Conservation (phyloP, 768 basidiomycete genomes). For the Mycena haematopus region DNA sequence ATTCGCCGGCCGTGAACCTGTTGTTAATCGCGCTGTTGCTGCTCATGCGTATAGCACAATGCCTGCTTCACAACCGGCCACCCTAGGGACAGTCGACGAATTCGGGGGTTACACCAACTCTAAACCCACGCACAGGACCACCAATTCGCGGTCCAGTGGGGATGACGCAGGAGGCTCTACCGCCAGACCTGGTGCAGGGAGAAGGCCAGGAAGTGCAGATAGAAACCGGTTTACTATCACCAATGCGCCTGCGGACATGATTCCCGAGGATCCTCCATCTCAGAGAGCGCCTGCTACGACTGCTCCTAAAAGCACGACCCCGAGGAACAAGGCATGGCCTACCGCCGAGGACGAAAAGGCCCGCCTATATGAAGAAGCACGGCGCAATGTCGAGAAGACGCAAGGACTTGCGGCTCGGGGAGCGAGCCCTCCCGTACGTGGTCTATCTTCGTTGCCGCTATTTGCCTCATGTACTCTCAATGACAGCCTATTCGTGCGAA, state of each 20-base stretch:
- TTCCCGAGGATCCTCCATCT: constrained; percentile 31
- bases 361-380: constrained; percentile 67
- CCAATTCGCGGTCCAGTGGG: constrained; percentile 24
- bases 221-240: constrained; percentile 48
- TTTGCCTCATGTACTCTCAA: constrained; percentile 17
- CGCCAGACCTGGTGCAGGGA: constrained; percentile 16
- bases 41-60: constrained; percentile 26
- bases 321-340: constrained; percentile 50
- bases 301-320: constrained; percentile 12
- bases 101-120: constrained; percentile 27
- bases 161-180: constrained; percentile 18
- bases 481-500: constrained; percentile 28
- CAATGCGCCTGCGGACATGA: constrained; percentile 38
- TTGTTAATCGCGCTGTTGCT: constrained; percentile 19
- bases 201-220: constrained; percentile 33
- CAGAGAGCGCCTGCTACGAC: constrained; percentile 8
- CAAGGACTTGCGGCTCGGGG: constrained; percentile 49
- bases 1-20: constrained; percentile 29
- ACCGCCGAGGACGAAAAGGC: constrained; percentile 70
- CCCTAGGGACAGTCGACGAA: constrained; percentile 28
- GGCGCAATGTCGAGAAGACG: constrained; percentile 60
- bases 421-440: constrained; percentile 41
- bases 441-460: background rate
- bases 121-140: constrained; percentile 16
- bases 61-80: constrained; percentile 17